Conservation (phyloP, 306 rosid genomes). For the Hippophae rhamnoides region DNA sequence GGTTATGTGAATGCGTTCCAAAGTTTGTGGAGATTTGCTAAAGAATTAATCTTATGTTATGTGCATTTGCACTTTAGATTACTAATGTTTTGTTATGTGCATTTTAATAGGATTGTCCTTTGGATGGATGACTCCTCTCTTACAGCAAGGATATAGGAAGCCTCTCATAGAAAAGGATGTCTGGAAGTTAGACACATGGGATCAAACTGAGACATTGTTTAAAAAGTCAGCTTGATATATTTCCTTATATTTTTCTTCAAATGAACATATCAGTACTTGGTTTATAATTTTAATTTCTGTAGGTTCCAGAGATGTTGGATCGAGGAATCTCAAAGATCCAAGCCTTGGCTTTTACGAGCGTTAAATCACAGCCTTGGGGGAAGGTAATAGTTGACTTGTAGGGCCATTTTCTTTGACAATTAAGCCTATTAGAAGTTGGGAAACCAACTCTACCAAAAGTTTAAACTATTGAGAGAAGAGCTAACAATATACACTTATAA, state of each 20-base stretch:
- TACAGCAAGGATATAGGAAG: constrained; percentile 67
- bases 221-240: constrained; percentile 33
- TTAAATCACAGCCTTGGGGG: constrained; percentile 69
- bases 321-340: constrained; percentile 53
- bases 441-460: no score
- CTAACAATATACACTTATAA: no score
- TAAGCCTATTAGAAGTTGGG: no score
- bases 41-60: no score
- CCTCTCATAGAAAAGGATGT: constrained; percentile 68
- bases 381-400: constrained; percentile 29
- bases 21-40: no score
- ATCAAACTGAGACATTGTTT: constrained; percentile 48
- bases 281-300: constrained; percentile 13
- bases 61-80: not conserved
- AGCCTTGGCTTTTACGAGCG: constrained; percentile 75
- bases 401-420: not conserved
- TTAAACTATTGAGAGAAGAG: no score
- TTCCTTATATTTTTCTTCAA: constrained; percentile 16
- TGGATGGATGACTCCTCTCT: constrained; percentile 81
- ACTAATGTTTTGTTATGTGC: constrained; percentile 9
- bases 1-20: no score
- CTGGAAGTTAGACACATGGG: constrained; percentile 89
- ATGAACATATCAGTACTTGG: constrained; percentile 2
- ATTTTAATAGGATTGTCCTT: constrained; percentile 49
- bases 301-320: constrained; percentile 73